Evolutionary conservation across 2,329 filamentous ascomycete species (phyloP).

Genomic region (Nemania sp.): DNA sequence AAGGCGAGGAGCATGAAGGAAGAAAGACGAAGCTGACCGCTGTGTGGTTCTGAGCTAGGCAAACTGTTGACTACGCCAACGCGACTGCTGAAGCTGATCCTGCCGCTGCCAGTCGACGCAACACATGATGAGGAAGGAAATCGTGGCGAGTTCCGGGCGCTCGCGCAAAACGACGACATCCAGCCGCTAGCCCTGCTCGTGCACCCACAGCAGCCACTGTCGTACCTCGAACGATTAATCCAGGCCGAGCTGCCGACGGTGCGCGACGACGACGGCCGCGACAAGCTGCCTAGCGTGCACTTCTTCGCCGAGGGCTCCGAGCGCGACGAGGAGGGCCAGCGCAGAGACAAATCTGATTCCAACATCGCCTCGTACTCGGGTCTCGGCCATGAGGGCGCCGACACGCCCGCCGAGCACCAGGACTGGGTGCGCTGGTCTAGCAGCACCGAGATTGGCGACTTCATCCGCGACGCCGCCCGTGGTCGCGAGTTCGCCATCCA

Average conservation of each 20-base stretch:
- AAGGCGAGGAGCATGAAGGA: neutral
- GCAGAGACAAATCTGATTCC: constrained; percentile 36
- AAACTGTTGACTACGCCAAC: constrained; percentile 73
- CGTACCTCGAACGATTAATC: constrained; percentile 85
- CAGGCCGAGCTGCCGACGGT: constrained; percentile 82
- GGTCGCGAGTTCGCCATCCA: constrained; percentile 83
- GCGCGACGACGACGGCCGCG: constrained; percentile 61
- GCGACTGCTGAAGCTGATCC: constrained; percentile 70
- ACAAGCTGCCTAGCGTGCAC: constrained; percentile 72
- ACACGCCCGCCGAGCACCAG: constrained; percentile 48
- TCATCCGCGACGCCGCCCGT: constrained; percentile 85
- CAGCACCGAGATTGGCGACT: constrained; percentile 89
- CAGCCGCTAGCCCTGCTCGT: constrained; percentile 83
- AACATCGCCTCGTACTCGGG: constrained; percentile 73
- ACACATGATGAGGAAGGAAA: constrained; percentile 59
- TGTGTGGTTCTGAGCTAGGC: constrained; percentile 50
- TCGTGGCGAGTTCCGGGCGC: constrained; percentile 38
- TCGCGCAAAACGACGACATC: constrained; percentile 66
- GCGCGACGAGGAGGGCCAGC: constrained; percentile 54
- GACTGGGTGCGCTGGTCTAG: constrained; percentile 86
- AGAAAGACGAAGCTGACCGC: neutral
- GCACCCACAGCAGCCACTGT: constrained; percentile 88
- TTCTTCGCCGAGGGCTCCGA: constrained; percentile 80
- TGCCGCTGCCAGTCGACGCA: constrained; percentile 61
- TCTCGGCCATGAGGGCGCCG: constrained; percentile 62